Percentiles rank a stretch among this genome's conserved stretches.
These are phyloP conservation scores for Amniculicola lignicola DNA, from an alignment of 495 filamentous ascomycete genomes.

Conservation along the genomic window DNA sequence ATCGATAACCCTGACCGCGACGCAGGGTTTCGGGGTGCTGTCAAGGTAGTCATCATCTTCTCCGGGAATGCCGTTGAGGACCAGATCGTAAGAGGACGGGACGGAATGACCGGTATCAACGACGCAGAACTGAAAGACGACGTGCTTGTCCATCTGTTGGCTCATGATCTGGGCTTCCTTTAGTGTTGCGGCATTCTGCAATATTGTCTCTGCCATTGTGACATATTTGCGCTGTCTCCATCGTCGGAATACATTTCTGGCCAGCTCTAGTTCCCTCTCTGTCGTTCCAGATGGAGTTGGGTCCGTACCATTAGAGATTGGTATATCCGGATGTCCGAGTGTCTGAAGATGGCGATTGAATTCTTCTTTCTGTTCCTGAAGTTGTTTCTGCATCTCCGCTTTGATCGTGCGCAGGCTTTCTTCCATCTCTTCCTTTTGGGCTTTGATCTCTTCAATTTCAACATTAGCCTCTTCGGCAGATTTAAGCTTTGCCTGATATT, in stretches of 20 bases:
- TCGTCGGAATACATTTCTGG: conserved; percentile 60
- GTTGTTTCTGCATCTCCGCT: conserved; percentile 69
- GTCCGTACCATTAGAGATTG: conserved; percentile 5
- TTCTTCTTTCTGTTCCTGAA: conserved; percentile 51
- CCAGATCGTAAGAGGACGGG: conserved; percentile 92
- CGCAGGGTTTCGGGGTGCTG: conserved; percentile 78
- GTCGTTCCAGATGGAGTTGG: conserved; percentile 58
- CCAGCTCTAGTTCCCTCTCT: conserved; percentile 65
- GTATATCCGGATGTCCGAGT: conserved; percentile 46
- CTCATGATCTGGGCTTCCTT: conserved; percentile 99
- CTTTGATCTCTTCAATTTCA: conserved; percentile 78
- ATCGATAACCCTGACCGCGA: conserved; percentile 87
- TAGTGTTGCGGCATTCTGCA: conserved; percentile 79
- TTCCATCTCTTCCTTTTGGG: conserved; percentile 85
- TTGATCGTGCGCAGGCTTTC: conserved; percentile 72
- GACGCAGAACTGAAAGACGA: conserved; percentile 93
- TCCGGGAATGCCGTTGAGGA: conserved; percentile 85
- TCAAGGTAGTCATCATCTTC: conserved; percentile 85
- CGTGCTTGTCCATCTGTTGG: conserved; percentile 88
- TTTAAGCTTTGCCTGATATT: conserved; percentile 77
- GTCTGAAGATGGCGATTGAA: conserved; percentile 69
- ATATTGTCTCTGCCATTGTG: conserved; percentile 86
- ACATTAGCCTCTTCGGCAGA: conserved; percentile 71
- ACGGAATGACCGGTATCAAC: conserved; percentile 83
- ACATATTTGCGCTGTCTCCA: conserved; percentile 88